Evolutionary conservation across 2,329 filamentous ascomycete species (phyloP).

Genomic region (Calonectria ilicicola): DNA sequence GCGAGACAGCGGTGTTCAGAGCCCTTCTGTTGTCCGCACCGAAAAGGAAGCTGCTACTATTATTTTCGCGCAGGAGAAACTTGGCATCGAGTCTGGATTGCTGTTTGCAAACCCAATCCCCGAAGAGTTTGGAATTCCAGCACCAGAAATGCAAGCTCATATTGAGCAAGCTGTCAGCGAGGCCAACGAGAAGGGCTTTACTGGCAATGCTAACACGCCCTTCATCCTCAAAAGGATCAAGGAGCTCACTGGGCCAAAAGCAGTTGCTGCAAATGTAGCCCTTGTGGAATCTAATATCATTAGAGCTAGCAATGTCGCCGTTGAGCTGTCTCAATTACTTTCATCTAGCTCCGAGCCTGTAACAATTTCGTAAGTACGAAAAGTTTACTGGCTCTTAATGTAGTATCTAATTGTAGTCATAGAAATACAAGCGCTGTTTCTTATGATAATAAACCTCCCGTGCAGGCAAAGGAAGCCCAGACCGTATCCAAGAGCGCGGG

Average conservation of each 20-base stretch:
- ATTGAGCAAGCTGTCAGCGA: constrained; percentile 77
- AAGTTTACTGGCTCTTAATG: constrained; percentile 33
- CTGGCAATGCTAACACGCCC: constrained; percentile 84
- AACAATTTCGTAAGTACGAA: constrained; percentile 52
- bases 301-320: constrained; percentile 66
- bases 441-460: constrained; percentile 18
- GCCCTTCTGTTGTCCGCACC: constrained; percentile 79
- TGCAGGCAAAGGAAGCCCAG: constrained; percentile 26
- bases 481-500: constrained; percentile 25
- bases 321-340: constrained; percentile 62
- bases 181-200: constrained; percentile 72
- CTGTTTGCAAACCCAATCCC: constrained; percentile 93
- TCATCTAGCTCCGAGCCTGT: constrained; percentile 44
- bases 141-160: constrained; percentile 75
- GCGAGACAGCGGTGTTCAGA: constrained; percentile 84
- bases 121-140: constrained; percentile 75
- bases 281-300: constrained; percentile 66
- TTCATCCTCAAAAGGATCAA: constrained; percentile 85
- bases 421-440: constrained; percentile 43
- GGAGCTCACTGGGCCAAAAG: constrained; percentile 79
- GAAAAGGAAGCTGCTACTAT: constrained; percentile 91
- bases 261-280: constrained; percentile 79
- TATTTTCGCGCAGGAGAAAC: constrained; percentile 79
- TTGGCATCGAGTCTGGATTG: constrained; percentile 82
- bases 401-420: constrained; percentile 52